Evolutionary conservation across 441 rosid genomes (phyloP), one percentile per base, ranked within the genome.

Genomic region (Pelargonium myrrhifolium): DNA sequence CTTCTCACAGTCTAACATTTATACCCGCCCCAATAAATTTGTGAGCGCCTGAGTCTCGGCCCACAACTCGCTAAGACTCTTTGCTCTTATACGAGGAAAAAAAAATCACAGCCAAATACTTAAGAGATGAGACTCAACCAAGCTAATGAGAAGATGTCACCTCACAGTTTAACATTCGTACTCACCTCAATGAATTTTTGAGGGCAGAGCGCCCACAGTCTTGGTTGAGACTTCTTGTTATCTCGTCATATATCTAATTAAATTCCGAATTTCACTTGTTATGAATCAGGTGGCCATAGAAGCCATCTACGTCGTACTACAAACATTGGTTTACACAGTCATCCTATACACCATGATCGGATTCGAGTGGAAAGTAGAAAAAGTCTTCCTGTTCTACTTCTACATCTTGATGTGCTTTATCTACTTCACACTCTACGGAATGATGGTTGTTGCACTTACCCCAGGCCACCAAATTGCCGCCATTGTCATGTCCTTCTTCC

Each of bases 401-500:
- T 55, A 55, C 24, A 55, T 55, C 9, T 55, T 15, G 26, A 55
- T 55, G 60, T 18, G 14, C 60, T 55, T 55, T 7, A 20, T 55
- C 60, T 55, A 55, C 60, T 55, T 55, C 60, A 18, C 60, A 9
- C 12, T 55, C 3, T 55, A 55, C 14, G 60, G 60, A 18, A 55
- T 55, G 60, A 55, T 55, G 60, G 26, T 55, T 55, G 60, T 55
- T 55, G 60, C 60, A 7, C 51, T 95, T 37, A 86, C 97, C 0
- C 99, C 98, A 4, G 90, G 89, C 78, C 96, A 84, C 64, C 98
- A 95, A 86, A 83, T 92, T 4, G 95, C 99, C 3, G 74, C 97
- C 5, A 82, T 95, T 47, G 83, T 89, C 1, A 95, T 97, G 0
- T 87, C 93, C 18, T 86, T 95, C 9, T 92, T 90, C 78, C 87